Evolutionary conservation across 441 rosid genomes (phyloP).

Genomic region (Croton setiger): DNA sequence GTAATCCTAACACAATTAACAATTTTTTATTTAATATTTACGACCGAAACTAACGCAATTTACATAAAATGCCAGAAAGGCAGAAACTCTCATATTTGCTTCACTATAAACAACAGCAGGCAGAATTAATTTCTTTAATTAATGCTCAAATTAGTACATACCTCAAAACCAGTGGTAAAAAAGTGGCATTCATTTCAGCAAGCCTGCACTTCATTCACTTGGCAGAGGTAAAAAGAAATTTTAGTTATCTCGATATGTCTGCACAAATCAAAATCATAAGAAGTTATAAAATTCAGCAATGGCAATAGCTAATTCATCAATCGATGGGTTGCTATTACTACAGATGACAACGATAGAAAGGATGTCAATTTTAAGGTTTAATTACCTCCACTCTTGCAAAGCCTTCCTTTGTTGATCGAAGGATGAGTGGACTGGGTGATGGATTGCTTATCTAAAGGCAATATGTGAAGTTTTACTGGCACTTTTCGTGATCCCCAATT

Average conservation of each 20-base stretch:
- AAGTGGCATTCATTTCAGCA: slow-evolving; percentile 70
- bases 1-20: no score
- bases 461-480: neutral
- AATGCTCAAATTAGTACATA: slow-evolving; percentile 13
- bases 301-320: slow-evolving; percentile 75
- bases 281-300: slow-evolving; percentile 63
- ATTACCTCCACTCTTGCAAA: slow-evolving; percentile 77
- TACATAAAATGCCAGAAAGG: no score
- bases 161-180: slow-evolving; percentile 95
- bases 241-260: slow-evolving; percentile 79
- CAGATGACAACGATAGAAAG: slow-evolving; percentile 44
- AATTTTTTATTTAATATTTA: no score
- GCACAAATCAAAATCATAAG: slow-evolving; percentile 85
- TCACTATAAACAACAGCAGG: neutral
- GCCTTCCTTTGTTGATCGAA: slow-evolving; percentile 76
- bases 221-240: neutral
- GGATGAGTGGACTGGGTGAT: slow-evolving; percentile 44
- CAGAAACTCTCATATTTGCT: neutral
- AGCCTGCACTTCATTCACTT: slow-evolving; percentile 84
- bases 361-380: neutral
- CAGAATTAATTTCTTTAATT: neutral
- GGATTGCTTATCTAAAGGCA: no score
- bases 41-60: no score
- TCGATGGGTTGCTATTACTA: slow-evolving; percentile 78
- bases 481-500: neutral